Evolutionary conservation across 2,329 filamentous ascomycete genomes (phyloP).

Genomic region (Ophiostoma tasmaniense): DNA sequence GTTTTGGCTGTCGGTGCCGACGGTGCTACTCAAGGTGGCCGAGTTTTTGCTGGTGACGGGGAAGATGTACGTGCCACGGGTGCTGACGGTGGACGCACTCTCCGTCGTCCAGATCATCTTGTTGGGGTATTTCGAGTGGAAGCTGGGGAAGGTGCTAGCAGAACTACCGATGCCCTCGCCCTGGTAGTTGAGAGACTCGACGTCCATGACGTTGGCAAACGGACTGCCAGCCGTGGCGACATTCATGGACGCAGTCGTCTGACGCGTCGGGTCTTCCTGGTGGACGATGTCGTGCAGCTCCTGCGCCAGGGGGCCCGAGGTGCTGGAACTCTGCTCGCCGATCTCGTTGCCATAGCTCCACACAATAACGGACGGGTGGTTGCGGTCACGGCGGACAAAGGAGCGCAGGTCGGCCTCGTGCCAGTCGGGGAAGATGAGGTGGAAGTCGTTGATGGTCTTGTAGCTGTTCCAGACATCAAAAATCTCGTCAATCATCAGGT

Average conservation of each 20-base stretch:
- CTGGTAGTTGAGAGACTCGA: constrained; percentile 48
- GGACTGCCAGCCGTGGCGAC: constrained; percentile 32
- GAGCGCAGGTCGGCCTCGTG: constrained; percentile 43
- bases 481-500: constrained; percentile 45
- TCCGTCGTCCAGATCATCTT: constrained; percentile 40
- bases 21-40: constrained; percentile 29
- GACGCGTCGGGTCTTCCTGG: constrained; percentile 41
- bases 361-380: constrained; percentile 43
- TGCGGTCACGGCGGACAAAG: constrained; percentile 46
- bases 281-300: constrained; percentile 34
- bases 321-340: constrained; percentile 34
- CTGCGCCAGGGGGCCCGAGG: constrained; percentile 28
- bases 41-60: constrained; percentile 34
- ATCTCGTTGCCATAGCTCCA: constrained; percentile 51
- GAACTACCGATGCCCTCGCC: constrained; percentile 37
- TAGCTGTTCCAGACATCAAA: constrained; percentile 43
- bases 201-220: constrained; percentile 36
- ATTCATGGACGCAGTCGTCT: constrained; percentile 39
- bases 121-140: constrained; percentile 36
- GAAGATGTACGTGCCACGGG: constrained; percentile 45
- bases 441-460: constrained; percentile 42
- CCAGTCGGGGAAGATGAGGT: constrained; percentile 45
- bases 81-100: constrained; percentile 38
- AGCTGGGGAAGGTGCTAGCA: constrained; percentile 32
- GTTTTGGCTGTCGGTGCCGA: constrained; percentile 31